These are phyloP conservation scores for Aureobasidium sp. DNA, from an alignment of 2,329 filamentous ascomycete species.

Conservation along the genomic window DNA sequence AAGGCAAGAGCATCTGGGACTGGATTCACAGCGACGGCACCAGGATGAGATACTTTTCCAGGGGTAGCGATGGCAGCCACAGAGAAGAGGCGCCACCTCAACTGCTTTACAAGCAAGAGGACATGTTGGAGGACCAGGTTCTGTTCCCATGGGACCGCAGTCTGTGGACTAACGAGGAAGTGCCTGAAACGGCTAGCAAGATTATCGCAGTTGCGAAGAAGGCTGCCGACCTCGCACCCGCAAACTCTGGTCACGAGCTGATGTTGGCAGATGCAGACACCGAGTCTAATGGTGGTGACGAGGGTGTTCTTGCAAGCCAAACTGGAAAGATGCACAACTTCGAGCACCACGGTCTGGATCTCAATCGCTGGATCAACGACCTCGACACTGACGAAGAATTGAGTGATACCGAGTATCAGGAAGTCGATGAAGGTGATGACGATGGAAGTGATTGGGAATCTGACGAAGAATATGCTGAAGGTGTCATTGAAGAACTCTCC, in stretches of 20 bases:
- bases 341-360: constrained; percentile 12
- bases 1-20: constrained; percentile 30
- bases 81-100: constrained; percentile 20
- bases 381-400: constrained; percentile 15
- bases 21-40: constrained; percentile 21
- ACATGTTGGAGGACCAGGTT: constrained; percentile 36
- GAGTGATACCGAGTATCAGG: constrained; percentile 13
- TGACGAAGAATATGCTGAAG: constrained; percentile 11
- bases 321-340: constrained; percentile 14
- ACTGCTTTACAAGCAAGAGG: constrained; percentile 35
- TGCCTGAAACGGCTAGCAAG: constrained; percentile 5
- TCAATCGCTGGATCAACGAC: constrained; percentile 15
- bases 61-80: constrained; percentile 14
- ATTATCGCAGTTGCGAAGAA: constrained; percentile 11
- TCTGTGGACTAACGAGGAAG: constrained; percentile 5
- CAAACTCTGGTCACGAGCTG: neutral
- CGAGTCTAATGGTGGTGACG: neutral
- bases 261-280: constrained; percentile 6
- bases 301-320: constrained; percentile 12
- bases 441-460: constrained; percentile 14
- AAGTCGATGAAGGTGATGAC: constrained; percentile 11
- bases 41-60: constrained; percentile 18
- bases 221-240: neutral
- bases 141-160: constrained; percentile 33
- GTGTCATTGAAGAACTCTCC: constrained; percentile 14